phyloP scores from a whole-genome alignment of 805 yeast species.

The Metschnikowia rubicola region DNA sequence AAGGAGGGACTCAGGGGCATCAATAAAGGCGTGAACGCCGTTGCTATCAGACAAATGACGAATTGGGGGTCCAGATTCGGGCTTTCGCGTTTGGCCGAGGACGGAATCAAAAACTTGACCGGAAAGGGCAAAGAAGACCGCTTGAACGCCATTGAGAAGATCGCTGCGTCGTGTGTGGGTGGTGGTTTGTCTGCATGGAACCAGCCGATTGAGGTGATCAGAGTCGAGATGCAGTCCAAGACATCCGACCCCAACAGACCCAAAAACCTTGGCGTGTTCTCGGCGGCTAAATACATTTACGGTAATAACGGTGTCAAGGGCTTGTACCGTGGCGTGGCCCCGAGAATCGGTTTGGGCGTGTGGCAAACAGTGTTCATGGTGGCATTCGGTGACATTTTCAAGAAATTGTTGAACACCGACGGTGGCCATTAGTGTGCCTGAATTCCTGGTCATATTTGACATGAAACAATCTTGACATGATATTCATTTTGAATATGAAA shows the following conservation, averaged over 20 bases:
- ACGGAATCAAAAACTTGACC: constrained; percentile 60
- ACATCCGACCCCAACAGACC: constrained; percentile 95
- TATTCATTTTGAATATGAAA: too few relatives aligned
- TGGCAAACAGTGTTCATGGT: constrained; percentile 99
- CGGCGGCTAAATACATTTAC: constrained; percentile 82
- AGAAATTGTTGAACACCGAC: constrained; percentile 39
- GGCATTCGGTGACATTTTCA: constrained; percentile 85
- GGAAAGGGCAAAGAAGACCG: constrained; percentile 57
- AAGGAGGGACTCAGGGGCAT: constrained; percentile 92
- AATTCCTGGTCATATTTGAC: too few relatives aligned
- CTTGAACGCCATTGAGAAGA: constrained; percentile 74
- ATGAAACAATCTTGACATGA: too few relatives aligned
- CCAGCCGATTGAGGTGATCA: constrained; percentile 96
- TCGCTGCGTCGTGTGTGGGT: constrained; percentile 83
- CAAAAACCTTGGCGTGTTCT: constrained; percentile 73
- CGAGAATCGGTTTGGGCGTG: constrained; percentile 92
- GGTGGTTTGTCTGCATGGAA: constrained; percentile 99
- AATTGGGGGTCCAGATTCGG: constrained; percentile 99
- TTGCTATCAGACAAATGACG: constrained; percentile 97
- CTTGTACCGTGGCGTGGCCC: constrained; percentile 92
- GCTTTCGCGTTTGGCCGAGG: constrained; percentile 86
- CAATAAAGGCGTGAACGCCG: constrained; percentile 97
- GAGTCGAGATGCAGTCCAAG: constrained; percentile 97
- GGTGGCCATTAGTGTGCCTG: constrained; percentile 20
- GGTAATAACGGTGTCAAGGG: constrained; percentile 81